phyloP scores from a whole-genome alignment of 2,329 filamentous ascomycete species.

The Fusarium agapanthi region DNA sequence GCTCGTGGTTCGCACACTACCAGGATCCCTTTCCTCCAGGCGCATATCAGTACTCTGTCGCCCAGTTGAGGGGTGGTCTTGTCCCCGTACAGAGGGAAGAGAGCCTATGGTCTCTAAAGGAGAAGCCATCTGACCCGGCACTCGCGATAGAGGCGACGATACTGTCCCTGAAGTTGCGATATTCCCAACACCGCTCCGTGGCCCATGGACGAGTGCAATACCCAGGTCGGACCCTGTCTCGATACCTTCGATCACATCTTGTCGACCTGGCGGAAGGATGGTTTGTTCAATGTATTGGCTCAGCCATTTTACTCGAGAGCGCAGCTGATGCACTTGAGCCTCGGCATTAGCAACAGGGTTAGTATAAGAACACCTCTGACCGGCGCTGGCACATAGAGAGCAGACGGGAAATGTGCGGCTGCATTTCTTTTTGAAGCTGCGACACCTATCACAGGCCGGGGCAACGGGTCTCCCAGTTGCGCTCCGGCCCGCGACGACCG shows the following conservation, averaged over 20 bases:
- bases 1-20: constrained; percentile 33
- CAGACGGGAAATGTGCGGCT: constrained; percentile 53
- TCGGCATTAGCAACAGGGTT: constrained; percentile 46
- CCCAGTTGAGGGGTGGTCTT: constrained; percentile 10
- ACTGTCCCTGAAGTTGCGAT: background rate
- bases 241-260: constrained; percentile 45
- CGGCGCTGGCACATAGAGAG: constrained; percentile 51
- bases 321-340: constrained; percentile 48
- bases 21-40: constrained; percentile 30
- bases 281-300: constrained; percentile 49
- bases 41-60: constrained; percentile 20
- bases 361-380: constrained; percentile 49
- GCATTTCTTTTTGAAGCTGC: constrained; percentile 57
- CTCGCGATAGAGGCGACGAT: constrained; percentile 21
- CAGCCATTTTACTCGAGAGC: constrained; percentile 53
- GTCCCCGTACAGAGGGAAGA: constrained; percentile 2
- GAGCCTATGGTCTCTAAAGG: constrained; percentile 18
- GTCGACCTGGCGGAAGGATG: constrained; percentile 34
- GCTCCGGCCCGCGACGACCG: background rate
- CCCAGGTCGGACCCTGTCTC: constrained; percentile 49
- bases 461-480: constrained; percentile 18
- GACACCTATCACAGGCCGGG: constrained; percentile 53
- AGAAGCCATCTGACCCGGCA: constrained; percentile 25
- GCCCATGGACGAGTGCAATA: constrained; percentile 6
- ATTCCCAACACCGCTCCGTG: background rate